Evolutionary conservation across 495 filamentous ascomycete genomes (phyloP), one percentile per base, ranked within the genome.

Genomic region (Penicillium flavigenum): DNA sequence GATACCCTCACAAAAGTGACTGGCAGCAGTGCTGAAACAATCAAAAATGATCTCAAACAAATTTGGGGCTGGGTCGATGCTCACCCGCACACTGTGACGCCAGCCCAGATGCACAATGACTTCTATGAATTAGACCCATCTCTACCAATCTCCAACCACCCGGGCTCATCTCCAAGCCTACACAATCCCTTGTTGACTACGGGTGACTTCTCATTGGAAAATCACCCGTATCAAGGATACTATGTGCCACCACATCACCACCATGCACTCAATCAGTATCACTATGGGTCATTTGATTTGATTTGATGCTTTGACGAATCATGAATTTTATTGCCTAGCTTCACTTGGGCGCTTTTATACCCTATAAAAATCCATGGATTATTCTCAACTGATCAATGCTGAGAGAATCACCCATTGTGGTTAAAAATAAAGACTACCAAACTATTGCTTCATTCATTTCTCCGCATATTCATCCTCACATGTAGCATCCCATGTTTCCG

Each of bases 211-310:
- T 81, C 78, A 16, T 72, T 85, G 64, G 84, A 86, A 16, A 83
- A 87, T 63, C 88, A 91, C 72, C 89, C 90, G 11, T 93, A 92
- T 63, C 83, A 88, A 66, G 80, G 79, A 47, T 82, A 79, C 62
- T 89, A 87, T 65, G 70, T 80, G 57, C 67, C 76, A 24, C 79
- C 78, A 39, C 67, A 73, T 34, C 67, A 67, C 54, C 64, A 66
- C 55, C 64, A 62, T 47, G 36, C 42, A 11, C 47, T 67, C 19
- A 55, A 67, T 19, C 56, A 61, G 36, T 72, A 70, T 51, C 43
- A 62, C 8, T 72, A 67, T 34, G 58, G 47, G 4, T 27, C 57
- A 17, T 56, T 60, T 65, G 43, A 52, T 66, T n/a, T 64, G 46
- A 60, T 65, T 46, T 42, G 12, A 52, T 12, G 22, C 11, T 8